phyloP scores from a whole-genome alignment of 2,329 filamentous ascomycete species.

The Ustilaginoidea virens region DNA sequence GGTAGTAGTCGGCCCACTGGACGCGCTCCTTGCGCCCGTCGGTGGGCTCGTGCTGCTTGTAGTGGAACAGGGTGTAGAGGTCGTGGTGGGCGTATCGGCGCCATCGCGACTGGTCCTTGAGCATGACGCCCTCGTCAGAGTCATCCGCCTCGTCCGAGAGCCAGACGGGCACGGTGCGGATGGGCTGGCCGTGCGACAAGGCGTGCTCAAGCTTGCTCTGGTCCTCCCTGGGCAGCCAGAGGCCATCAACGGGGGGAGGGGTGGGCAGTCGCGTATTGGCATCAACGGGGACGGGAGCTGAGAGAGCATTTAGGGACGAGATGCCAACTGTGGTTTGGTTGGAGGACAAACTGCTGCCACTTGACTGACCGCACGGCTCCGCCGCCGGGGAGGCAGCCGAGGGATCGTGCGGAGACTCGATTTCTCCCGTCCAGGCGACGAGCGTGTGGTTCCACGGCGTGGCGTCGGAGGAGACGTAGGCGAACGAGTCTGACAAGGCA shows the following conservation, averaged over 20 bases:
- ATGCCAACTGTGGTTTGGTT: slow-evolving; percentile 27
- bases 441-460: slow-evolving; percentile 84
- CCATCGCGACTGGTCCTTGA: slow-evolving; percentile 79
- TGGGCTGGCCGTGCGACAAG: slow-evolving; percentile 55
- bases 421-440: slow-evolving; percentile 90
- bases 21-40: slow-evolving; percentile 69
- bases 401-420: slow-evolving; percentile 35
- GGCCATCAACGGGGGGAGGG: slow-evolving; percentile 48
- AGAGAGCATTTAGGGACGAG: slow-evolving; percentile 53
- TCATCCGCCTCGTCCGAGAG: slow-evolving; percentile 62
- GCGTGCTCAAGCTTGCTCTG: slow-evolving; percentile 59
- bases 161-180: slow-evolving; percentile 80
- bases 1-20: slow-evolving; percentile 85
- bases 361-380: slow-evolving; percentile 29
- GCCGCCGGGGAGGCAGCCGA: slow-evolving; percentile 29
- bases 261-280: slow-evolving; percentile 36
- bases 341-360: slow-evolving; percentile 1
- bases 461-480: slow-evolving; percentile 69
- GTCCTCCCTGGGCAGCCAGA: slow-evolving; percentile 56
- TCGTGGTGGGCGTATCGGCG: slow-evolving; percentile 82
- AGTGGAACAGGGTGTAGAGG: slow-evolving; percentile 86
- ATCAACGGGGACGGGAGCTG: slow-evolving; percentile 65
- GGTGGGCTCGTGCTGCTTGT: slow-evolving; percentile 83
- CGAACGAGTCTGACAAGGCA: slow-evolving; percentile 81
- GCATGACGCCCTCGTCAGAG: slow-evolving; percentile 47